Base-by-base conservation (phyloP, 441 rosid genomes). In the Pelargonium citronellum region DNA sequence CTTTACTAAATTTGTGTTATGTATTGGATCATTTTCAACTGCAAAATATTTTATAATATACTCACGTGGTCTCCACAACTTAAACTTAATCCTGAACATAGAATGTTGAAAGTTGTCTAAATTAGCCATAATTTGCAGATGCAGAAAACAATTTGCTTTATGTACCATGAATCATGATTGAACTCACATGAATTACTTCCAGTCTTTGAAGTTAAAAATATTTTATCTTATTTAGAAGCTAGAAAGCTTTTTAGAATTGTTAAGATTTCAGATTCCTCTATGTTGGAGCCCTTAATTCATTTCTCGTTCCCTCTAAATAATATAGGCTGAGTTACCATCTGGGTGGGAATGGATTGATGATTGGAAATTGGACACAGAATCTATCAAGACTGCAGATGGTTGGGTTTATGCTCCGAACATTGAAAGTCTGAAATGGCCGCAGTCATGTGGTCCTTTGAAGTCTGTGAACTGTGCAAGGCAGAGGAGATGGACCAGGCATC, bases 361-460 rank as follows among this genome's bases (percentile, higher is more conserved):
- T 77, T 89, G 91, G 91, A 81, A 75, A 73, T 67, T 89, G 81
- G 91, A 87, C 75, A 84, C 73, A 66, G 74, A 83, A 47, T 76
- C 84, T 37, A 71, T 79, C 34, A 71, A 78, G 43, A 75, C 76
- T 69, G 73, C 86, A 76, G 91, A 79, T 77, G 89, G 95, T 68
- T 89, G 95, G 95, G 85, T 83, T 74, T 86, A 86, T 80, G 86
- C 90, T 79, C 84, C 89, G 5, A 83, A 87, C 81, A 60, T 80
- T 78, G 84, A 81, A 77, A 83, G 78, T 73, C 74, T 87, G 37
- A 86, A 81, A 67, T 89, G 95, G 89, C 90, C 91, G 0, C 77
- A 83, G 74, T 83, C 95, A 49, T 74, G 51, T 76, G 82, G 83
- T 80, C 73, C 84, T 61, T 61, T 66, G 30, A 79, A 76, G 68